Conservation (phyloP, 129 eudicot species). For the Lactuca saligna region DNA sequence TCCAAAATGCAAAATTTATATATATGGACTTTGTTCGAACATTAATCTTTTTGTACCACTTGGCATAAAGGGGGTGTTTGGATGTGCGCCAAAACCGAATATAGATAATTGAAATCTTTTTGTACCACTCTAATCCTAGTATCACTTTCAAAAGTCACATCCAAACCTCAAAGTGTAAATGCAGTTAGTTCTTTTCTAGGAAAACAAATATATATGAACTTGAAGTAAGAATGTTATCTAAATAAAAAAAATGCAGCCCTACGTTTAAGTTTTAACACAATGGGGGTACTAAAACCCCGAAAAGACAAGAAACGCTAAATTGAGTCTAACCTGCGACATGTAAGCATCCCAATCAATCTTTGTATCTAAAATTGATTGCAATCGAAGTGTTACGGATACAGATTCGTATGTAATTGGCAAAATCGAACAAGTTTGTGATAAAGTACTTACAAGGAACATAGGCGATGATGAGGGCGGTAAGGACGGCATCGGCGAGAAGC, state of each 20-base stretch:
- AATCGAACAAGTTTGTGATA: neutral
- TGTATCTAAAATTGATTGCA: slow-evolving; percentile 53
- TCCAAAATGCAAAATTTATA: neutral
- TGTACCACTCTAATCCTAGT: neutral
- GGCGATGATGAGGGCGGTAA: slow-evolving; percentile 62
- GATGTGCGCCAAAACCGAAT: neutral
- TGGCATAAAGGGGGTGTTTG: neutral
- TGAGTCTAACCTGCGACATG: slow-evolving; percentile 71
- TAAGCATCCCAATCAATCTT: slow-evolving; percentile 98
- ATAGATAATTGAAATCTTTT: neutral
- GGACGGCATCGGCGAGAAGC: slow-evolving; percentile 64
- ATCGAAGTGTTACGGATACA: neutral
- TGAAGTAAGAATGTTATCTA: neutral
- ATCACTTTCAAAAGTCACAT: neutral
- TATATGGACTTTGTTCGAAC: slow-evolving; percentile 1
- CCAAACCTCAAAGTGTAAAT: neutral
- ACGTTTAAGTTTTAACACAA: neutral
- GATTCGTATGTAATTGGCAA: neutral
- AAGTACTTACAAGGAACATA: slow-evolving; percentile 69
- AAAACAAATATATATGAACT: neutral
- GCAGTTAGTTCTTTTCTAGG: neutral
- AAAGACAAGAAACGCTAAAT: neutral
- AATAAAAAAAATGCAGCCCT: slow-evolving; percentile 11
- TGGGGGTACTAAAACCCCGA: neutral
- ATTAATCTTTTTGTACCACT: slow-evolving; percentile 1